Conservation (phyloP, 257 asterid genomes). For the Przewalskia tangutica region DNA sequence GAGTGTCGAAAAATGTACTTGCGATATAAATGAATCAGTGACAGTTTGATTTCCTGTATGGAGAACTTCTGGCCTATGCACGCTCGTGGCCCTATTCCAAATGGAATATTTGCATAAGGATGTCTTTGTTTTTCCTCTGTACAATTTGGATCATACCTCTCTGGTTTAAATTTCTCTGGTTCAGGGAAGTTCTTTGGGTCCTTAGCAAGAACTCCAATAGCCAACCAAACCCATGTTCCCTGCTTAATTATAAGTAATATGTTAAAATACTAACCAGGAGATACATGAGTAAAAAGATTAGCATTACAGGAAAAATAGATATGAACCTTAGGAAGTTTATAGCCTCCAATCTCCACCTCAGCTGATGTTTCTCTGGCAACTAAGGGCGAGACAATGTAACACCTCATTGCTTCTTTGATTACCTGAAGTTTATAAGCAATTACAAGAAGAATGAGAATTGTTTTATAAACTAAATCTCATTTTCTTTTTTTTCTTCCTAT, state of each 20-base stretch:
- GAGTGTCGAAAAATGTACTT: constrained; percentile 66
- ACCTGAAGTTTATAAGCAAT: constrained; percentile 36
- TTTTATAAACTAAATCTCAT: background rate
- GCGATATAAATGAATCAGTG: constrained; percentile 64
- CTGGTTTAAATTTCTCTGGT: constrained; percentile 84
- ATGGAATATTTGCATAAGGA: constrained; percentile 87
- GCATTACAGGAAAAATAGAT: background rate
- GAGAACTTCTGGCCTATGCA: constrained; percentile 93
- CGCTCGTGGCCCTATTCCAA: constrained; percentile 89
- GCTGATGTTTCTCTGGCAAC: constrained; percentile 89
- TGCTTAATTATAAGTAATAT: constrained; percentile 13
- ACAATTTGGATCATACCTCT: constrained; percentile 83
- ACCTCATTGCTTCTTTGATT: constrained; percentile 92
- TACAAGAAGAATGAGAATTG: background rate
- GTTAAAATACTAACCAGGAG: background rate
- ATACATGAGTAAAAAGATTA: background rate
- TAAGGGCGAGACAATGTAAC: constrained; percentile 73
- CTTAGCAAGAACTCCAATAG: constrained; percentile 83
- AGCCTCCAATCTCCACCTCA: constrained; percentile 74
- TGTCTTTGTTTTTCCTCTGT: constrained; percentile 81
- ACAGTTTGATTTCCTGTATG: constrained; percentile 69
- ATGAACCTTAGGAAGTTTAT: constrained; percentile 72
- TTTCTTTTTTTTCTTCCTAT: background rate
- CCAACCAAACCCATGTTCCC: constrained; percentile 99
- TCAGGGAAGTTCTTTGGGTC: constrained; percentile 79